Evolutionary conservation across 2,329 filamentous ascomycete genomes (phyloP).

Genomic region (Neofusicoccum parvum): DNA sequence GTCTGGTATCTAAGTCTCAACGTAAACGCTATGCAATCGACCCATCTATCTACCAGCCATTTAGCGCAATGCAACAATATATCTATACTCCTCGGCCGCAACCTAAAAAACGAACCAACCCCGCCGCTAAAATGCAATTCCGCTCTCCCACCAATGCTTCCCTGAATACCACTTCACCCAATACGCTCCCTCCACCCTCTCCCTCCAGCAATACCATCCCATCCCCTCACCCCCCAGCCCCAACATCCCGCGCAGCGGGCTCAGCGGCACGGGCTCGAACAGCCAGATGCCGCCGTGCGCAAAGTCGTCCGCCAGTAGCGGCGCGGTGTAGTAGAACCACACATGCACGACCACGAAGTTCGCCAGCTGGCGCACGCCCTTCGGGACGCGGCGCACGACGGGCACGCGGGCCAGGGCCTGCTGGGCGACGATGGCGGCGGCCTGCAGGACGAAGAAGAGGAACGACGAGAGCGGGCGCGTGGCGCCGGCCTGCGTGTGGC

Average conservation of each 20-base stretch:
- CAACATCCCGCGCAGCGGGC: slow-evolving; percentile 62
- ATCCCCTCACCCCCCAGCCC: slow-evolving; percentile 65
- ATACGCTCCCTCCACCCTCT: slow-evolving; percentile 27
- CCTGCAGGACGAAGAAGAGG: slow-evolving; percentile 73
- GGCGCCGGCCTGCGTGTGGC: slow-evolving; percentile 65
- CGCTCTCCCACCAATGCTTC: slow-evolving; percentile 65
- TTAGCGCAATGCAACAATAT: no score
- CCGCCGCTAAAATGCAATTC: slow-evolving; percentile 44
- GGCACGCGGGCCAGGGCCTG: slow-evolving; percentile 41
- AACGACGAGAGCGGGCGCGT: slow-evolving; percentile 57
- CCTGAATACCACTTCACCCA: slow-evolving; percentile 63
- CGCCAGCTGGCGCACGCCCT: slow-evolving; percentile 48
- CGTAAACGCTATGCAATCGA: no score
- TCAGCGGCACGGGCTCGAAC: slow-evolving; percentile 79
- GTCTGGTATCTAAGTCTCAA: no score
- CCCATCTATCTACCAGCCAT: no score
- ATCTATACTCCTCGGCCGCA: no score
- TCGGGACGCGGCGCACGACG: slow-evolving; percentile 42
- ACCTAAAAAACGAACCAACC: no score
- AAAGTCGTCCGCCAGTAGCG: slow-evolving; percentile 75
- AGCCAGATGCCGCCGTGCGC: slow-evolving; percentile 74
- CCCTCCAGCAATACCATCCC: slow-evolving; percentile 68
- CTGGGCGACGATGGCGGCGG: slow-evolving; percentile 67
- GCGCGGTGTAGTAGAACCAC: slow-evolving; percentile 71
- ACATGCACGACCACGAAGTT: slow-evolving; percentile 65